phyloP scores from a whole-genome alignment of 257 asterid species.

The Solanum ahanhuiri region DNA sequence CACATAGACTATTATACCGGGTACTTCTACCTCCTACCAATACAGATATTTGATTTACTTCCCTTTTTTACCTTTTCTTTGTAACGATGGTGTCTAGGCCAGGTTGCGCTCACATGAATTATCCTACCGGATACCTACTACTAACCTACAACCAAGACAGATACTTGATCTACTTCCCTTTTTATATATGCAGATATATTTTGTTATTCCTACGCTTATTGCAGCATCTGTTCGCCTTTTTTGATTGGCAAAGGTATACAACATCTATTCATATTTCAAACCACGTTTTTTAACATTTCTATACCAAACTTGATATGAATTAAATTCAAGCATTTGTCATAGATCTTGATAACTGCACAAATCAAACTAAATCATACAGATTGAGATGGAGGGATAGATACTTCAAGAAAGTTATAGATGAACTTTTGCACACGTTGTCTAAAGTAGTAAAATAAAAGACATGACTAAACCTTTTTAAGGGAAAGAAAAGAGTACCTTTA shows the following conservation, averaged over 20 bases:
- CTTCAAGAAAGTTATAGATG: background rate
- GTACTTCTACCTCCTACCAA: background rate
- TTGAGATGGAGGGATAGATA: background rate
- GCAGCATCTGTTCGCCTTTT: background rate
- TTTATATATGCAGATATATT: background rate
- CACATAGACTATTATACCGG: background rate
- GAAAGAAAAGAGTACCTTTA: conserved; percentile 46
- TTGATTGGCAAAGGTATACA: background rate
- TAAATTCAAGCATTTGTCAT: background rate
- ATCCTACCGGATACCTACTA: background rate
- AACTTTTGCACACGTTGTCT: background rate
- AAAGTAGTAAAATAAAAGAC: background rate
- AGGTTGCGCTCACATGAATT: background rate
- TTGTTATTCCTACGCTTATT: background rate
- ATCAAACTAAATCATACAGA: background rate
- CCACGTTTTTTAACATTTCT: background rate
- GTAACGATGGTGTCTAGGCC: background rate
- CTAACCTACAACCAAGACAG: background rate
- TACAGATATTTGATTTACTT: background rate
- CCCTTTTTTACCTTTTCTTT: background rate
- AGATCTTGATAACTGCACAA: background rate
- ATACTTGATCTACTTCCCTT: background rate
- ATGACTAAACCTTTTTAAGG: background rate
- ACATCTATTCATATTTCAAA: background rate
- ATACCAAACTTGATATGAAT: background rate